Base-by-base conservation (phyloP, 176 grass and related monocot species). In the Pharus latifolius region DNA sequence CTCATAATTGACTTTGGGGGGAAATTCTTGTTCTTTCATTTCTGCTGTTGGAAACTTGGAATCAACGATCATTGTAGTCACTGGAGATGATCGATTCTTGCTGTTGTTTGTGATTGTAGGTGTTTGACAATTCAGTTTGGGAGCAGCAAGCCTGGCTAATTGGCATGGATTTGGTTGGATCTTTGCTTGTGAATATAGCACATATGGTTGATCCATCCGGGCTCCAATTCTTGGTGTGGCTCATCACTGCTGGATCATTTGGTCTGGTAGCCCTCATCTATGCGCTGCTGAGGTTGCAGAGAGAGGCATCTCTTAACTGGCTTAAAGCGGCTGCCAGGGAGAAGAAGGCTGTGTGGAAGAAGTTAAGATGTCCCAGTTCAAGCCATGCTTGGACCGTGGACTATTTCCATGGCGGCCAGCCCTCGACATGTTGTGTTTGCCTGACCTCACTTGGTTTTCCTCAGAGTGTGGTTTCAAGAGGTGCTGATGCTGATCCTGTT, bases 361-460 rank as follows among this genome's bases (percentile, higher is more conserved):
- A 33, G 4, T 59, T 77, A 57, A 78, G 70, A 49, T 90, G 89
- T 49, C 93, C 86, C 34, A 87, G 73, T 68, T 92, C 89, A 24
- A 27, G 65, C n/a, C 93, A 97, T 71, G 64, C 77, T 4, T 97
- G 89, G 93, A 35, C 60, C 1, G 74, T 82, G 47, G 81, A 88
- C 32, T 31, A 43, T 47, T 72, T 67, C 63, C 69, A 28, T 1
- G 79, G 65, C 3, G 74, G 78, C 7, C 86, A 87, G 28, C 83
- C 81, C 25, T 87, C 85, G 11, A 90, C 88, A 7, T 92, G 93
- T 44, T 96, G 85, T 44, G 80, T 87, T 6, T 97, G 93, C 70
- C 56, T 92, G 20, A 73, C 44, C 1, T 74, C 68, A 14, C 62
- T 97, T 0, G 70, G 64, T 11, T 79, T 64, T 0, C 3, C 58